Evolutionary conservation across 208 protist species (phyloP).

Genomic region (Leishmania lainsoni): DNA sequence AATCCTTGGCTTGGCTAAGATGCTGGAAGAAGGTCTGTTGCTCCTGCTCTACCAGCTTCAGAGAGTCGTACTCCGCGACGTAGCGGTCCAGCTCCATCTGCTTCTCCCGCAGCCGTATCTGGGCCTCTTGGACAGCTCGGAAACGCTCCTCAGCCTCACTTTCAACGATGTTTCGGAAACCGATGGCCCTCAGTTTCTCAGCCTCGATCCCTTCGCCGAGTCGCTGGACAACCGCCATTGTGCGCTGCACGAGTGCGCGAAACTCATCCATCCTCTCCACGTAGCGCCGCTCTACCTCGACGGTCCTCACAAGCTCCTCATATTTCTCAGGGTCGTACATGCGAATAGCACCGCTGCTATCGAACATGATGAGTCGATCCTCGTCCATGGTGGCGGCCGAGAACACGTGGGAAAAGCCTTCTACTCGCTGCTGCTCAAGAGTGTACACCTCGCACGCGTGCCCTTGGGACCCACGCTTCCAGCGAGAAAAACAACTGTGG

Average conservation of each 20-base stretch:
- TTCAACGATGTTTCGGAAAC: conserved; percentile 86
- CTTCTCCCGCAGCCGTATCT: conserved; percentile 86
- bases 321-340: conserved; percentile 93
- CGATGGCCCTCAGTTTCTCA: conserved; percentile 88
- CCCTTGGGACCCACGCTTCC: not conserved
- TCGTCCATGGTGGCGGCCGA: conserved; percentile 57
- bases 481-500: not conserved
- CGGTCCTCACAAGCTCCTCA: conserved; percentile 76
- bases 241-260: conserved; percentile 72
- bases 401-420: not conserved
- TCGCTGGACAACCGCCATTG: conserved; percentile 80
- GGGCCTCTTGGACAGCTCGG: conserved; percentile 76
- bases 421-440: not conserved
- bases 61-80: conserved; percentile 84
- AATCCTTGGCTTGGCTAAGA: conserved; percentile 73
- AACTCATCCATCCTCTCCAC: conserved; percentile 89
- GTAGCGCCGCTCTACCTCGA: conserved; percentile 76
- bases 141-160: conserved; percentile 85
- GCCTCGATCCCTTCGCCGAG: conserved; percentile 83
- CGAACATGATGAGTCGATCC: conserved; percentile 90
- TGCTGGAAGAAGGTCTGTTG: conserved; percentile 82
- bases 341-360: conserved; percentile 84
- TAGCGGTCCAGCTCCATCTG: conserved; percentile 91
- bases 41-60: conserved; percentile 82
- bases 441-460: not conserved